Conservation (phyloP, 2,329 filamentous ascomycete genomes). For the Fusarium sororula region DNA sequence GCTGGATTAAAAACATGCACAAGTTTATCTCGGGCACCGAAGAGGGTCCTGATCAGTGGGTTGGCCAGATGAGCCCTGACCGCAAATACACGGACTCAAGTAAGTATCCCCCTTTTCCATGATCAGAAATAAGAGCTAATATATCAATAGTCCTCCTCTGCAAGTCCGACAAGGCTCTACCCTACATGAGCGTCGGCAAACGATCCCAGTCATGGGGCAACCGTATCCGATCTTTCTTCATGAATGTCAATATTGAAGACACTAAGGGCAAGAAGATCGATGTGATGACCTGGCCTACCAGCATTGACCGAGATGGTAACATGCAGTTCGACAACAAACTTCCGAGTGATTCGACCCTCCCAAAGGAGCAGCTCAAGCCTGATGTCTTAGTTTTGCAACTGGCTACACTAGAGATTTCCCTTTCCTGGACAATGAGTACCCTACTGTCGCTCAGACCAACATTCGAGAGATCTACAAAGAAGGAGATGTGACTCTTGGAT, state of each 20-base stretch:
- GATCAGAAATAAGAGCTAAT: background rate
- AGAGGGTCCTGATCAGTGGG: slow-evolving; percentile 58
- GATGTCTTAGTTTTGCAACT: slow-evolving; percentile 58
- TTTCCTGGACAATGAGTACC: slow-evolving; percentile 52
- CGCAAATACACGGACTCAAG: slow-evolving; percentile 50
- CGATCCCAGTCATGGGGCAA: slow-evolving; percentile 47
- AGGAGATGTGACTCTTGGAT: slow-evolving; percentile 52
- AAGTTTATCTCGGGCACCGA: slow-evolving; percentile 56
- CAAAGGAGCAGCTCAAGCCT: slow-evolving; percentile 45
- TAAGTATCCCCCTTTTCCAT: slow-evolving; percentile 19
- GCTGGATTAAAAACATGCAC: slow-evolving; percentile 55
- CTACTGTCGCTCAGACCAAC: slow-evolving; percentile 57
- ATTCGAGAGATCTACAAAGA: slow-evolving; percentile 63
- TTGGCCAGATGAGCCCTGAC: slow-evolving; percentile 53
- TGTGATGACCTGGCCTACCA: slow-evolving; percentile 54
- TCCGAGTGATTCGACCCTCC: slow-evolving; percentile 41
- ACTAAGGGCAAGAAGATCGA: slow-evolving; percentile 54
- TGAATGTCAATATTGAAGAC: slow-evolving; percentile 52
- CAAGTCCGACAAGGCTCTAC: slow-evolving; percentile 54
- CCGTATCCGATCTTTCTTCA: slow-evolving; percentile 48
- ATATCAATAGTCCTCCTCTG: slow-evolving; percentile 51
- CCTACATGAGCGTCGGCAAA: slow-evolving; percentile 53
- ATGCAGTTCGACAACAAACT: slow-evolving; percentile 48
- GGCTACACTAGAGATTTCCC: slow-evolving; percentile 55
- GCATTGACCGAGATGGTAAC: slow-evolving; percentile 49